These are phyloP conservation scores for Chaetomium sp. DNA, from an alignment of 2,329 filamentous ascomycete species.

Conservation along the genomic window DNA sequence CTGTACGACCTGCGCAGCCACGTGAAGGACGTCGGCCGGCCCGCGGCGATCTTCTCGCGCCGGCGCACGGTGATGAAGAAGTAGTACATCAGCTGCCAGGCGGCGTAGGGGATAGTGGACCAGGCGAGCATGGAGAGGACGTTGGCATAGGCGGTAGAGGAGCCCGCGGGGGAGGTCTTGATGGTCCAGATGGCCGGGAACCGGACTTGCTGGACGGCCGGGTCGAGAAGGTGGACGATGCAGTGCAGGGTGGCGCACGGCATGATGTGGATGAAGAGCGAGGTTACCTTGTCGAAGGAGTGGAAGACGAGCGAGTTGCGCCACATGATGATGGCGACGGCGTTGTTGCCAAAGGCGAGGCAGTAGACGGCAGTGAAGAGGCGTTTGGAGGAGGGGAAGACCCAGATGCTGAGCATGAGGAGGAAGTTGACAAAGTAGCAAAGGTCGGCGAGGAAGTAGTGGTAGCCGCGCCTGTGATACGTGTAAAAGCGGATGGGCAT, in stretches of 20 bases:
- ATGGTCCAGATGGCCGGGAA: slow-evolving; percentile 89
- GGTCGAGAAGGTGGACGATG: slow-evolving; percentile 77
- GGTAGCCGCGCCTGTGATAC: slow-evolving; percentile 88
- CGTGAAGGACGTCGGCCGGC: slow-evolving; percentile 93
- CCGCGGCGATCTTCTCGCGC: slow-evolving; percentile 93
- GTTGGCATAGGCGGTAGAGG: slow-evolving; percentile 75
- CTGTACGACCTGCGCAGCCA: slow-evolving; percentile 93
- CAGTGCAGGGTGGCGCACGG: slow-evolving; percentile 92
- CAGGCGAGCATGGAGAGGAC: slow-evolving; percentile 86
- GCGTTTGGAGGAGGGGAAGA: slow-evolving; percentile 86
- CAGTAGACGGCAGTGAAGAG: slow-evolving; percentile 92
- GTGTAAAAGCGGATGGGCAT: slow-evolving; percentile 95
- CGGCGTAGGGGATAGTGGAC: slow-evolving; percentile 87
- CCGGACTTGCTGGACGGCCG: slow-evolving; percentile 63
- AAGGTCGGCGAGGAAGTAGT: slow-evolving; percentile 95
- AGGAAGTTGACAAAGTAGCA: slow-evolving; percentile 98
- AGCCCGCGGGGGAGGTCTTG: slow-evolving; percentile 67
- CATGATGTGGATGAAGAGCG: slow-evolving; percentile 99
- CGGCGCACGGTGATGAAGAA: slow-evolving; percentile 93
- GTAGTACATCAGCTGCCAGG: slow-evolving; percentile 94
- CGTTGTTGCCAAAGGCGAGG: slow-evolving; percentile 93
- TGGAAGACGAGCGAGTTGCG: slow-evolving; percentile 98
- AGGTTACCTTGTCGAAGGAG: slow-evolving; percentile 96
- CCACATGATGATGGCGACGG: slow-evolving; percentile 98
- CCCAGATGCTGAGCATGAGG: slow-evolving; percentile 79